Evolutionary conservation across 768 basidiomycete species (phyloP).

Genomic region (Gymnopilus junonius): DNA sequence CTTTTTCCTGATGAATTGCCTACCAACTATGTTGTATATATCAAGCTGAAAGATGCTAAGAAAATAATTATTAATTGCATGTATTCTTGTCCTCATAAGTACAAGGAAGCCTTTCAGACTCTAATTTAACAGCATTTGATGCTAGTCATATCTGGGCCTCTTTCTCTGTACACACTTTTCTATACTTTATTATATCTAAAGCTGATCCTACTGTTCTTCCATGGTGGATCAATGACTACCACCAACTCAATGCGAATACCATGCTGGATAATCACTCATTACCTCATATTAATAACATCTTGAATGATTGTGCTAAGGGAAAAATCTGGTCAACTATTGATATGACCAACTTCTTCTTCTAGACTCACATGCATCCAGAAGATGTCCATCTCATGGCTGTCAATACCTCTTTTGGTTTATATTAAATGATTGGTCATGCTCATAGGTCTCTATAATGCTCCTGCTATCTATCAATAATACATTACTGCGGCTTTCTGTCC

Average conservation of each 20-base stretch:
- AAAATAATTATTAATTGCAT: conserved; percentile 22
- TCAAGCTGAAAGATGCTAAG: conserved; percentile 31
- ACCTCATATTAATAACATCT: conserved; percentile 16
- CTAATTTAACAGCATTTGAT: conserved; percentile 37
- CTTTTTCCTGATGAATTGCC: too few relatives aligned
- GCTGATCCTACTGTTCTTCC: conserved; percentile 29
- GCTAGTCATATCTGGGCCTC: conserved; percentile 35
- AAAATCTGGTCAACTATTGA: too few relatives aligned
- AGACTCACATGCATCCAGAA: too few relatives aligned
- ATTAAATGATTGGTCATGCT: too few relatives aligned
- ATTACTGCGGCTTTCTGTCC: too few relatives aligned
- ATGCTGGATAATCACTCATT: conserved; percentile 19
- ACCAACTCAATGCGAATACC: conserved; percentile 19
- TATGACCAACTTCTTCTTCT: too few relatives aligned
- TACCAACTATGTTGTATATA: conserved; percentile 17
- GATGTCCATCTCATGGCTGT: too few relatives aligned
- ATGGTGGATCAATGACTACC: conserved; percentile 34
- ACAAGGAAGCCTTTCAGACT: conserved; percentile 32
- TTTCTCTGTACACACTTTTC: conserved; percentile 31
- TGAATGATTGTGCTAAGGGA: too few relatives aligned
- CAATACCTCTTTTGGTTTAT: too few relatives aligned
- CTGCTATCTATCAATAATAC: too few relatives aligned
- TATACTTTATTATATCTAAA: conserved; percentile 43
- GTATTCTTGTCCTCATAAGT: conserved; percentile 39
- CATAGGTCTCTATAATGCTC: too few relatives aligned